Conservation (phyloP, 2,329 filamentous ascomycete species). For the Botrytis galanthina region DNA sequence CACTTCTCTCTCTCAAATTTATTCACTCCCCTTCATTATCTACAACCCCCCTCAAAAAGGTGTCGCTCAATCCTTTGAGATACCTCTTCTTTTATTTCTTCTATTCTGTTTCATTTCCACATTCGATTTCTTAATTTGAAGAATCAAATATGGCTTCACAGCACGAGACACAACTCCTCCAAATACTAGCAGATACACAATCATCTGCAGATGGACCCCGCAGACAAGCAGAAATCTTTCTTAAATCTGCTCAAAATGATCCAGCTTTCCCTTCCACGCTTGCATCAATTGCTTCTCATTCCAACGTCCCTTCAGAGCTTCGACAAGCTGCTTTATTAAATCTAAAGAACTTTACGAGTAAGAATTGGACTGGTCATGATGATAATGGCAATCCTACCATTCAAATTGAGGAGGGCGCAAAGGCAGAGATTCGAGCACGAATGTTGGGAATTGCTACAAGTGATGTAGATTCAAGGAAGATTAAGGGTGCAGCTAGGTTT, state of each 20-base stretch:
- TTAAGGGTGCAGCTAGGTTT: slow-evolving; percentile 85
- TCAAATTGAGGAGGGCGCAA: slow-evolving; percentile 69
- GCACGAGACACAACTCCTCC: slow-evolving; percentile 92
- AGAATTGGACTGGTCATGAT: slow-evolving; percentile 76
- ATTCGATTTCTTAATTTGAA: neutral
- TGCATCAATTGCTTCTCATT: slow-evolving; percentile 75
- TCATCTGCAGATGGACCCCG: slow-evolving; percentile 71
- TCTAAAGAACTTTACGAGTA: slow-evolving; percentile 79
- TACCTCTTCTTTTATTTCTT: neutral
- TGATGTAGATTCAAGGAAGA: slow-evolving; percentile 73
- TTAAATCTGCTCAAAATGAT: slow-evolving; percentile 48
- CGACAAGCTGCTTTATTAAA: slow-evolving; percentile 80
- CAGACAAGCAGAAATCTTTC: slow-evolving; percentile 71
- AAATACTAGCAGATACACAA: slow-evolving; percentile 84
- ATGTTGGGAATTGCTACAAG: slow-evolving; percentile 74
- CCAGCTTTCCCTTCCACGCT: slow-evolving; percentile 76
- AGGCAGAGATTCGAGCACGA: slow-evolving; percentile 68
- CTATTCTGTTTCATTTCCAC: neutral
- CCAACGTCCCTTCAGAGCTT: slow-evolving; percentile 68
- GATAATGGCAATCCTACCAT: slow-evolving; percentile 55
- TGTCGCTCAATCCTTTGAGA: neutral
- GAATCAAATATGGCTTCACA: slow-evolving; percentile 36
- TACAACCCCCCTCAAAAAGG: neutral
- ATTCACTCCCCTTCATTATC: neutral
- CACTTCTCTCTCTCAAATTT: neutral